Percentiles rank a stretch among this genome's conserved stretches.
Conservation (phyloP, 2,329 filamentous ascomycete species). For the Ceratocystis huliohia region DNA sequence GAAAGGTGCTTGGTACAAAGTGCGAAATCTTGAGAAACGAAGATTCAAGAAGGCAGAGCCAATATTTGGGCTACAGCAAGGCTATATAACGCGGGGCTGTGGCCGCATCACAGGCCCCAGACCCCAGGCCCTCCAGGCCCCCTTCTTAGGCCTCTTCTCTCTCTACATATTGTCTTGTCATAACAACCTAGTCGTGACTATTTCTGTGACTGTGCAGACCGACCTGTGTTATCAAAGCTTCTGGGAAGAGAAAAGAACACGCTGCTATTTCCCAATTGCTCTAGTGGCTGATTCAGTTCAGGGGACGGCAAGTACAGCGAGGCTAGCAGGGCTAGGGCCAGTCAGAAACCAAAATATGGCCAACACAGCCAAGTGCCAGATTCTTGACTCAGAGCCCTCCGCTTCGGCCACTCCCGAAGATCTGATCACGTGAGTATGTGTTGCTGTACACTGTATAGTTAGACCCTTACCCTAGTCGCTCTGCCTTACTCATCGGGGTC, state of each 20-base stretch:
- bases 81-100: conserved; percentile 1
- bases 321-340: not conserved
- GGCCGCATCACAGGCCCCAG: not conserved
- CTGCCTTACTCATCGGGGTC: not conserved
- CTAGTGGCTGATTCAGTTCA: not conserved
- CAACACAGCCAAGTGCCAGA: not conserved
- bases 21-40: not conserved
- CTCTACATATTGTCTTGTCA: not conserved
- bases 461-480: not conserved
- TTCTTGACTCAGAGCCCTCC: not conserved
- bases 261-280: not conserved
- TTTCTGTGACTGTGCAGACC: conserved; percentile 3
- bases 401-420: conserved; percentile 1
- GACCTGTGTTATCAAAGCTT: not conserved
- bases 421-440: not conserved
- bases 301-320: not conserved
- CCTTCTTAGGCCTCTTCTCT: not conserved
- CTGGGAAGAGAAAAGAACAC: not conserved
- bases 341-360: too few species aligned
- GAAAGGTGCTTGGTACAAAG: not conserved
- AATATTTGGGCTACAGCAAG: not conserved
- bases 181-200: not conserved
- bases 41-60: not conserved
- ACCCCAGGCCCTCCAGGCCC: not conserved
- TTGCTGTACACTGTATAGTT: not conserved